A percentile compares a stretch with the other conserved stretches of the same genome.
Conservation (phyloP, 2,329 filamentous ascomycete genomes). For the Corinectria fuckeliana region DNA sequence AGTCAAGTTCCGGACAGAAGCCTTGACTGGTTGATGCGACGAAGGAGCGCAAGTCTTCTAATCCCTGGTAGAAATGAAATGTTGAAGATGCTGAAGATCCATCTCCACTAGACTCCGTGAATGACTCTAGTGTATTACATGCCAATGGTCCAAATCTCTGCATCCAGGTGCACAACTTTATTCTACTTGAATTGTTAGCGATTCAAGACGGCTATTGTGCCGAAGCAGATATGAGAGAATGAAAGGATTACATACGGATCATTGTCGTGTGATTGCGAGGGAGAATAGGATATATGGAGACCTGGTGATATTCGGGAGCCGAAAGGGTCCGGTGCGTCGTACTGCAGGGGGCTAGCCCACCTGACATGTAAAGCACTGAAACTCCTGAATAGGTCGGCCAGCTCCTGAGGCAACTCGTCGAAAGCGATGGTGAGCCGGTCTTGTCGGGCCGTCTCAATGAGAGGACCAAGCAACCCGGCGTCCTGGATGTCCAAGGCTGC, state of each 20-base stretch:
- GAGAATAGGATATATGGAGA: conserved; percentile 80
- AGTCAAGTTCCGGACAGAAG: conserved; percentile 56
- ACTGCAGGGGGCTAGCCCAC: conserved; percentile 70
- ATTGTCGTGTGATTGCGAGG: conserved; percentile 39
- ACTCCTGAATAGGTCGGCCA: conserved; percentile 66
- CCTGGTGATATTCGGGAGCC: conserved; percentile 78
- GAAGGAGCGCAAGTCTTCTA: conserved; percentile 64
- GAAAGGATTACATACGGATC: conserved; percentile 31
- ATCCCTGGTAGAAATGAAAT: conserved; percentile 72
- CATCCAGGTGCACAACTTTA: conserved; percentile 64
- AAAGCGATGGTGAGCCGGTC: conserved; percentile 77
- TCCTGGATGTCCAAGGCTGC: conserved; percentile 64
- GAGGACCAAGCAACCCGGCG: conserved; percentile 60
- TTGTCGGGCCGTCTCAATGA: conserved; percentile 73
- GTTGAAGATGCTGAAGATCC: conserved; percentile 54
- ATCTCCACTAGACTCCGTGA: conserved; percentile 57
- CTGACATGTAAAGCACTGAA: conserved; percentile 78
- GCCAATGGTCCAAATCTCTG: conserved; percentile 63
- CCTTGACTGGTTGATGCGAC: conserved; percentile 58
- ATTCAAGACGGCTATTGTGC: neutral
- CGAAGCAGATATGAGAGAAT: neutral
- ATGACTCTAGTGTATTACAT: conserved; percentile 60
- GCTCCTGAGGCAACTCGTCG: conserved; percentile 74
- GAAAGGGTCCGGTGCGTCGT: conserved; percentile 71
- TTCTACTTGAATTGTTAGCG: conserved; percentile 41